phyloP scores from a whole-genome alignment of 768 basidiomycete genomes.

The Udeniomyces megalosporus region DNA sequence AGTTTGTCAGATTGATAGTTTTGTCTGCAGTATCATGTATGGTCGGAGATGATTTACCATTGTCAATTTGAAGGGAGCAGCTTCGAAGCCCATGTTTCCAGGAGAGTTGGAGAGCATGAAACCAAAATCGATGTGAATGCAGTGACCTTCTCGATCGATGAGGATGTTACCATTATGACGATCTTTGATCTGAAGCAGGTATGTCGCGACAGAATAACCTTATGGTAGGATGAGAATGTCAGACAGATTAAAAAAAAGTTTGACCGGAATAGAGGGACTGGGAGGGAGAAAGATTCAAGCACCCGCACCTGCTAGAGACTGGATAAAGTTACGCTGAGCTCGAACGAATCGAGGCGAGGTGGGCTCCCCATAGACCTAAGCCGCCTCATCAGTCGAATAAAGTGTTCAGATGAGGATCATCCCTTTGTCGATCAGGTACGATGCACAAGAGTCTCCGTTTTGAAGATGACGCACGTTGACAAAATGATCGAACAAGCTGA shows the following conservation, averaged over 20 bases:
- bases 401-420: background rate
- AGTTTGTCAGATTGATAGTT: too few species aligned
- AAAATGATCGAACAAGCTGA: conserved; percentile 84
- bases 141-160: conserved; percentile 81
- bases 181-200: conserved; percentile 92
- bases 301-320: conserved; percentile 57
- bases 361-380: conserved; percentile 74
- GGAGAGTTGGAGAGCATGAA: conserved; percentile 96
- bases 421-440: too few species aligned
- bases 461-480: conserved; percentile 42
- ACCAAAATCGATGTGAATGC: conserved; percentile 84
- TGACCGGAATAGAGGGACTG: background rate
- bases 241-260: background rate
- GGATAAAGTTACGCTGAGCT: conserved; percentile 86
- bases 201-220: conserved; percentile 94
- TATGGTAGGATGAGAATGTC: conserved; percentile 3
- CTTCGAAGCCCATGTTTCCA: conserved; percentile 94
- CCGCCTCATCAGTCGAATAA: background rate
- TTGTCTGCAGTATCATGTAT: too few species aligned
- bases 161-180: conserved; percentile 97
- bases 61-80: conserved; percentile 95
- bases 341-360: conserved; percentile 70
- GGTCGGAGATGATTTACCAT: conserved; percentile 30
- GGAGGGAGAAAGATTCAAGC: conserved; percentile 18
- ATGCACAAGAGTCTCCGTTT: background rate